A percentile compares a stretch with the other conserved stretches of the same genome.
Evolutionary conservation across 1,139 yeast species (phyloP).

Genomic region (Barnettozyma hawaiiensis): DNA sequence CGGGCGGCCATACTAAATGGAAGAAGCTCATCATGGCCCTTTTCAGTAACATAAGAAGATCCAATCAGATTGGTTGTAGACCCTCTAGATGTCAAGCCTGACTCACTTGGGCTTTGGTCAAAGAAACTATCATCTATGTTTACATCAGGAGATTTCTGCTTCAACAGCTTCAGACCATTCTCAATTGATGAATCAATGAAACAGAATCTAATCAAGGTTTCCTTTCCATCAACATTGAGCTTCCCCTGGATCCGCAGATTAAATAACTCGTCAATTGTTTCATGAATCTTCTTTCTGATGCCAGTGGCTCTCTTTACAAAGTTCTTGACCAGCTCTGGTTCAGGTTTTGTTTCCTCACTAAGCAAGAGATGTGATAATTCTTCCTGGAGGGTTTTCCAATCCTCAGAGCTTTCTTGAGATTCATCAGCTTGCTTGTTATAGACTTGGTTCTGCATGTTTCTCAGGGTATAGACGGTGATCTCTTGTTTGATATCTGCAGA

Average conservation of each 20-base stretch:
- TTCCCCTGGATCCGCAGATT: slow-evolving; percentile 47
- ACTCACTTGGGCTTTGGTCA: background rate
- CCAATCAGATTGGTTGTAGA: slow-evolving; percentile 18
- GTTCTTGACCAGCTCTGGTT: slow-evolving; percentile 27
- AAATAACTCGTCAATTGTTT: slow-evolving; percentile 52
- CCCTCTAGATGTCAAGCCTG: slow-evolving; percentile 12
- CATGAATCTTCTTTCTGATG: slow-evolving; percentile 43
- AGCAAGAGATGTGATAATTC: slow-evolving; percentile 30
- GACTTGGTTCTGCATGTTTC: slow-evolving; percentile 54
- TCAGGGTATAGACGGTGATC: slow-evolving; percentile 62
- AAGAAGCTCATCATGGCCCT: slow-evolving; percentile 31
- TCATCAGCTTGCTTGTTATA: slow-evolving; percentile 9
- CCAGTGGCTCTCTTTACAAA: slow-evolving; percentile 41
- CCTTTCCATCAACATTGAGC: slow-evolving; percentile 64
- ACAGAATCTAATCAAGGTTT: slow-evolving; percentile 61
- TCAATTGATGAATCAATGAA: slow-evolving; percentile 66
- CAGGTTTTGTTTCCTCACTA: slow-evolving; percentile 25
- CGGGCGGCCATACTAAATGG: slow-evolving; percentile 29
- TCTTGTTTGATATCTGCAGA: slow-evolving; percentile 45
- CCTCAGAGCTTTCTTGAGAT: slow-evolving; percentile 11
- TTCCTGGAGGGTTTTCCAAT: slow-evolving; percentile 28
- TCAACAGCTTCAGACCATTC: slow-evolving; percentile 54
- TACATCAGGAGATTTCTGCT: slow-evolving; percentile 23
- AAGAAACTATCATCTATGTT: background rate
- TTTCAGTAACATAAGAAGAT: slow-evolving; percentile 24